phyloP scores from a whole-genome alignment of 331 rosid genomes.

The Malus hybrid region DNA sequence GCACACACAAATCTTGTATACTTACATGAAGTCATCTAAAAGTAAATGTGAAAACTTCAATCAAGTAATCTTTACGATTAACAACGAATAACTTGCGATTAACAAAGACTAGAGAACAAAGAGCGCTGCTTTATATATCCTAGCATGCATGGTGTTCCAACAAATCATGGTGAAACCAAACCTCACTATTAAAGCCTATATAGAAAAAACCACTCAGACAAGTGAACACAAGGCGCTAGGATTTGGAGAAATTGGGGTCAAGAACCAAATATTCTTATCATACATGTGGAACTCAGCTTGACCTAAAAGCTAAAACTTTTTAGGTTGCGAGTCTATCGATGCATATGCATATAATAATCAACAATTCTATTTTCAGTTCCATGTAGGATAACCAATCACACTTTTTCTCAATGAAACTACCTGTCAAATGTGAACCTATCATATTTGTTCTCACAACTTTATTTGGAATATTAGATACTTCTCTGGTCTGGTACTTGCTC shows the following conservation, averaged over 20 bases:
- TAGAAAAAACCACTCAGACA: not conserved
- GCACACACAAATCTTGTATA: not conserved
- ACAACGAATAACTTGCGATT: not conserved
- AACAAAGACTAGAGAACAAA: not conserved
- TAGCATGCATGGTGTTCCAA: not conserved
- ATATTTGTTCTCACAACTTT: no score
- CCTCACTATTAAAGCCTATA: not conserved
- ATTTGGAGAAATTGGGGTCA: not conserved
- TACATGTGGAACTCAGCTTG: not conserved
- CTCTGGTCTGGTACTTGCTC: no score
- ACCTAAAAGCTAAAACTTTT: not conserved
- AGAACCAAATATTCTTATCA: not conserved
- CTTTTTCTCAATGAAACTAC: not conserved
- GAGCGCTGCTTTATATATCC: not conserved
- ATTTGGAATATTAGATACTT: no score
- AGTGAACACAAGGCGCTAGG: not conserved
- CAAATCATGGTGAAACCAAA: not conserved
- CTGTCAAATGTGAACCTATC: no score
- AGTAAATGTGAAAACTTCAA: not conserved
- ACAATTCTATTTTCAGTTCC: not conserved
- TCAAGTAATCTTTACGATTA: not conserved
- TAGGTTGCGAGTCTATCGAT: not conserved
- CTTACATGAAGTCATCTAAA: not conserved
- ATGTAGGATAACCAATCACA: not conserved
- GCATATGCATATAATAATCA: not conserved